phyloP scores from a whole-genome alignment of 2,329 filamentous ascomycete species.

The Aspergillus amoenus region DNA sequence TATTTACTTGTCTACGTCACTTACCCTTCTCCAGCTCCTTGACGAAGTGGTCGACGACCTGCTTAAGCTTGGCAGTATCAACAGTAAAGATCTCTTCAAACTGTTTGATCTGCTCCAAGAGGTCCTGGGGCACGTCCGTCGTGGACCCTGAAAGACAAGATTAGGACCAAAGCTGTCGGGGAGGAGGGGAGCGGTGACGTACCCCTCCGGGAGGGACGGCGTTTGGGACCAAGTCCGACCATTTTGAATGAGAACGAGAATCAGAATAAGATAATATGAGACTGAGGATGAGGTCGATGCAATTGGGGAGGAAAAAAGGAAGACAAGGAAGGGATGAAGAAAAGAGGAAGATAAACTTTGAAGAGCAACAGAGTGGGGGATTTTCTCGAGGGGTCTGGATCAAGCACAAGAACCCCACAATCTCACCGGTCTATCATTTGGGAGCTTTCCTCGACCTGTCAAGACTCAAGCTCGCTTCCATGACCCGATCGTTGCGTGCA shows the following conservation, averaged over 20 bases:
- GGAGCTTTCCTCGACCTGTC: background rate
- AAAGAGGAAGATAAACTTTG: background rate
- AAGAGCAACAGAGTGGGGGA: background rate
- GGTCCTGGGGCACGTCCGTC: slow-evolving; percentile 83
- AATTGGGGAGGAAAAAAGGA: background rate
- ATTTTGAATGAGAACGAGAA: slow-evolving; percentile 44
- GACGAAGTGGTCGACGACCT: slow-evolving; percentile 86
- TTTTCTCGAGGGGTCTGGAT: background rate
- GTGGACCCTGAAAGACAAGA: slow-evolving; percentile 66
- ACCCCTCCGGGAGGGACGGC: slow-evolving; percentile 71
- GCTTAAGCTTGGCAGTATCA: slow-evolving; percentile 75
- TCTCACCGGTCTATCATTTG: slow-evolving; percentile 9
- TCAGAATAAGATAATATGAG: slow-evolving; percentile 1
- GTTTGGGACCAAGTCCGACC: slow-evolving; percentile 65
- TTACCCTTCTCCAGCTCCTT: slow-evolving; percentile 81
- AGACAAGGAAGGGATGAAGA: background rate
- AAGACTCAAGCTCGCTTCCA: too few relatives aligned
- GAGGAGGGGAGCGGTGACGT: slow-evolving; percentile 39
- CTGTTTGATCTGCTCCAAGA: slow-evolving; percentile 75
- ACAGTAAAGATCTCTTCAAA: slow-evolving; percentile 85
- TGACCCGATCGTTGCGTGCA: too few relatives aligned
- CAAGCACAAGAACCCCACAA: slow-evolving; percentile 1
- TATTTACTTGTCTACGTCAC: slow-evolving; percentile 17
- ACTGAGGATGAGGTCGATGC: background rate
- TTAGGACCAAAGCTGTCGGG: slow-evolving; percentile 5